Conservation (phyloP, 805 yeast genomes). For the Millerozyma acaciae region DNA sequence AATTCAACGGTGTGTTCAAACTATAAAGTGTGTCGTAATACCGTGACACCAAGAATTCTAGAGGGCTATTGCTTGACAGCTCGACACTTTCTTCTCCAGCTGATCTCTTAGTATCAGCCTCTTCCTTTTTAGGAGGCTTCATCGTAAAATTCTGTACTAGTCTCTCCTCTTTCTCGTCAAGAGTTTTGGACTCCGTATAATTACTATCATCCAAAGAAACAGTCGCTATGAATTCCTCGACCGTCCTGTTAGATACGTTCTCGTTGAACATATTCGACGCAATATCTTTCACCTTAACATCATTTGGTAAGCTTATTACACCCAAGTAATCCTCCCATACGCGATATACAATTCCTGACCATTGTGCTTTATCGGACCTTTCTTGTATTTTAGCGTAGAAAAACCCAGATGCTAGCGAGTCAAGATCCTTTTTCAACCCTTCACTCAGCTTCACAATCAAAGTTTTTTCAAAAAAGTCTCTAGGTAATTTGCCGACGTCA, state of each 20-base stretch:
- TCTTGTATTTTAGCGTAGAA: conserved; percentile 13
- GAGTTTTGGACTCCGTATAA: not conserved
- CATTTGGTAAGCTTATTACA: conserved; percentile 9
- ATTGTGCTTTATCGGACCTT: conserved; percentile 11
- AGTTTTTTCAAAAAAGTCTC: not conserved
- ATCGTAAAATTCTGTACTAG: conserved; percentile 11
- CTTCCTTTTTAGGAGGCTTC: conserved; percentile 11
- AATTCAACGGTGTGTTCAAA: conserved; percentile 36
- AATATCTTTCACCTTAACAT: conserved; percentile 7
- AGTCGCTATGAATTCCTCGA: conserved; percentile 1
- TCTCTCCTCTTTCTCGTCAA: not conserved
- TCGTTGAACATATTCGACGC: not conserved
- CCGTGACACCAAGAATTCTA: conserved; percentile 27
- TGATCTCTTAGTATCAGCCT: not conserved
- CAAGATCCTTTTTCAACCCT: conserved; percentile 7
- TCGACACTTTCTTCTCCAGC: not conserved
- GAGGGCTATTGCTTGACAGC: conserved; percentile 17
- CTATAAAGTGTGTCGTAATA: conserved; percentile 37
- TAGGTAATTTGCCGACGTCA: conserved; percentile 1
- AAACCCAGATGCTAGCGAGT: conserved; percentile 7
- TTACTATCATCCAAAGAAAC: too few relatives aligned
- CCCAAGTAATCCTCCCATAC: conserved; percentile 11
- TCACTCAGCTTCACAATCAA: conserved; percentile 8
- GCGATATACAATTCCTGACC: conserved; percentile 11
- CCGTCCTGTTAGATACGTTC: not conserved